Base-by-base conservation (phyloP, 176 grass and related monocot genomes). In the Tillandsia fasciculata region DNA sequence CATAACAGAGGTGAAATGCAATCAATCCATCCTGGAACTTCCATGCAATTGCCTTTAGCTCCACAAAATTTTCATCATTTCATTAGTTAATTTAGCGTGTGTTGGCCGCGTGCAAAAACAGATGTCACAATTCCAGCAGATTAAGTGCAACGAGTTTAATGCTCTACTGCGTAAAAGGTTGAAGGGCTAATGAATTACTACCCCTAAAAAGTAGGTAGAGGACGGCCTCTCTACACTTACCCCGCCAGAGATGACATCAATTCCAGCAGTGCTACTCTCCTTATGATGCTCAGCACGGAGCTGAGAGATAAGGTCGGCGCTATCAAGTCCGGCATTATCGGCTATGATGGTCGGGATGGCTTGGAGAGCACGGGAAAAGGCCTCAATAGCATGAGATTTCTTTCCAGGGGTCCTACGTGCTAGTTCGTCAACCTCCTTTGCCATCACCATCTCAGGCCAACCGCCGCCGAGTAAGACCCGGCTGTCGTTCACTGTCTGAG, bases 371-470 rank as follows among this genome's bases (percentile, higher is more conserved):
- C 67, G 89, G 0, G 93, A 92, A 22, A 92, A 97, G 1, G 89
- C 89, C 14, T 92, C 93, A 0, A 97, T 97, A 1, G 89, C 93
- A 72, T 92, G 89, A 74, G 86, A 92, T 63, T 76, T 92, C 81
- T 97, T 97, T 68, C 93, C 93, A 73, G 93, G 86, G 23, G 93
- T 97, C 72, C 77, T 97, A 27, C 82, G 87, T 56, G 93, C 93
- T 68, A 92, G 86, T 26, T 85, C 86, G 53, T 90, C 93, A 7
- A 92, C 93, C 64, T 84, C 89, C 78, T 90, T 97, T 50, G 86
- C 69, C 89, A 97, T 97, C 33, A 90, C 70, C 86, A 97, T 92
- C 84, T 97, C 93, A 14, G 89, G 89, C 89, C 94, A 97, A 77
- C 94, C 94, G 77, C 94, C 89, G 0, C 94, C 94, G 67, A 92